Percentiles rank a stretch among this genome's conserved stretches.
These are phyloP conservation scores for Solanum bulbocastanum DNA, from an alignment of 257 asterid genomes.

Conservation along the genomic window DNA sequence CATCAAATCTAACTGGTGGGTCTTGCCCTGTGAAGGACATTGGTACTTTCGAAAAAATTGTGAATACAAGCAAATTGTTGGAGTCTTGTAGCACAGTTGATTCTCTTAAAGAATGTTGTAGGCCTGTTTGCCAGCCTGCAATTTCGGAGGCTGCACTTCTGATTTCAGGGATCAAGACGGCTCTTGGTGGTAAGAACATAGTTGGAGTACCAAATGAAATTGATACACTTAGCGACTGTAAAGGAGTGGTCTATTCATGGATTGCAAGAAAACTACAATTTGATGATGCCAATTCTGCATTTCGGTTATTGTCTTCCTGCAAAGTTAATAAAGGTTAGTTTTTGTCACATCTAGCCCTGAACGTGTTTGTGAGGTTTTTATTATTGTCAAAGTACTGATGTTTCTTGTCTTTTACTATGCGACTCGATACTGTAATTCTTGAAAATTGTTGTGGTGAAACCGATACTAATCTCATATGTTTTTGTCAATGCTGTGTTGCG, in stretches of 20 bases:
- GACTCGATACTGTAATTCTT: neutral
- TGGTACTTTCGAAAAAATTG: constrained; percentile 56
- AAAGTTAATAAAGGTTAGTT: constrained; percentile 83
- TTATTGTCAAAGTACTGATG: neutral
- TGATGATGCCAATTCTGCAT: constrained; percentile 68
- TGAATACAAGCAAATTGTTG: constrained; percentile 78
- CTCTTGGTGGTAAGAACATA: constrained; percentile 36
- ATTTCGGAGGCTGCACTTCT: constrained; percentile 79
- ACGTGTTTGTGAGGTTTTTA: neutral
- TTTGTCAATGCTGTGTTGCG: neutral
- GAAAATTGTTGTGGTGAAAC: neutral
- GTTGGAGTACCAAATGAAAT: constrained; percentile 41
- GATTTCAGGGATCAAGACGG: constrained; percentile 49
- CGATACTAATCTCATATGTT: neutral
- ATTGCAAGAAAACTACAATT: constrained; percentile 63
- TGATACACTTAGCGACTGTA: constrained; percentile 67
- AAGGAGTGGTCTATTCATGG: constrained; percentile 80
- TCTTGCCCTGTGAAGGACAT: constrained; percentile 92
- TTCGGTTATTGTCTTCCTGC: constrained; percentile 87
- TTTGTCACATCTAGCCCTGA: neutral
- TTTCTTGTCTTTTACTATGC: neutral
- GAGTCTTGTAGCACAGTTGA: constrained; percentile 83
- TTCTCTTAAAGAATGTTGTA: constrained; percentile 91
- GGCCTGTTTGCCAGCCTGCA: constrained; percentile 81
- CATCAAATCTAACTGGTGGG: constrained; percentile 83